Percentiles rank a stretch among this genome's conserved stretches.
phyloP scores from a whole-genome alignment of 148 eudicot genomes.

The Rhododendron mucronatum region DNA sequence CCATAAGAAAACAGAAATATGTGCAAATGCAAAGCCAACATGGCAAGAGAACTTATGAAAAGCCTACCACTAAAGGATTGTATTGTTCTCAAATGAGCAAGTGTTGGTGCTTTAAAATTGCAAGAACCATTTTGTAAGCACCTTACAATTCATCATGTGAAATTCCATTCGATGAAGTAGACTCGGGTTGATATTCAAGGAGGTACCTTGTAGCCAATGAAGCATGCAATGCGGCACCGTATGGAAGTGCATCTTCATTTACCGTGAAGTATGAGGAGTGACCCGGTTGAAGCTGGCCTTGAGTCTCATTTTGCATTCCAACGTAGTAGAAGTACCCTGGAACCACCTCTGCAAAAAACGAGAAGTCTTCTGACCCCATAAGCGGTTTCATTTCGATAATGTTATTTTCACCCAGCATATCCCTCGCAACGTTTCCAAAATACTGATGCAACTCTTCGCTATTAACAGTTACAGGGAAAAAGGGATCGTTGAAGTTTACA shows the following conservation, averaged over 20 bases:
- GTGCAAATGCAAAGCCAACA: background rate
- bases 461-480: conserved; percentile 51
- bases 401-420: conserved; percentile 47
- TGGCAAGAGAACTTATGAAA: background rate
- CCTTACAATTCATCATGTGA: conserved; percentile 30
- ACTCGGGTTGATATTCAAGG: conserved; percentile 22
- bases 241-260: conserved; percentile 64
- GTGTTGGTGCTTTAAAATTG: background rate
- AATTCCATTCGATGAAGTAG: background rate
- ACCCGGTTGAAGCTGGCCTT: conserved; percentile 25
- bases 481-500: conserved; percentile 34
- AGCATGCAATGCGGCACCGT: conserved; percentile 78
- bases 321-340: conserved; percentile 57
- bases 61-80: background rate
- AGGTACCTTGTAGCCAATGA: conserved; percentile 45
- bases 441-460: conserved; percentile 43
- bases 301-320: conserved; percentile 53
- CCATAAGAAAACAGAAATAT: background rate
- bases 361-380: conserved; percentile 74
- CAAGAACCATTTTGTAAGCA: background rate
- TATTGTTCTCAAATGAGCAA: background rate
- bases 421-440: conserved; percentile 38
- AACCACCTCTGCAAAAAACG: conserved; percentile 54
- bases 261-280: conserved; percentile 47
- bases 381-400: conserved; percentile 40